Evolutionary conservation across 805 yeast species (phyloP).

Genomic region (Monosporozyma aquatica): DNA sequence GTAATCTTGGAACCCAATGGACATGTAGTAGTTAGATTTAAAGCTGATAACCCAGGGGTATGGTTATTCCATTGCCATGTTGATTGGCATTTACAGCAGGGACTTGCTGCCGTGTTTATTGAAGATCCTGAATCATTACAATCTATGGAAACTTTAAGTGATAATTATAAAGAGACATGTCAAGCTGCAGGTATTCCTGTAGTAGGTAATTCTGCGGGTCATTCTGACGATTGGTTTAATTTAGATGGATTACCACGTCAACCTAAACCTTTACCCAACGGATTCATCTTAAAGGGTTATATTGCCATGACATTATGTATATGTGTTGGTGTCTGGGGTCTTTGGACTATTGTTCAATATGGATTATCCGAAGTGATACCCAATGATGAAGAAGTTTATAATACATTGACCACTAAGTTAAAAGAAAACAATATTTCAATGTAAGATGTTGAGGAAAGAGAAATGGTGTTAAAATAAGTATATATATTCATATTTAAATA

Average conservation of each 20-base stretch:
- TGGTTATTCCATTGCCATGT: conserved; percentile 94
- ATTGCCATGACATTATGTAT: conserved; percentile 50
- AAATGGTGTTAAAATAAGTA: neutral
- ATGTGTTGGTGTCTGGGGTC: conserved; percentile 49
- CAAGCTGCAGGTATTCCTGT: conserved; percentile 36
- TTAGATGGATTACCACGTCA: conserved; percentile 54
- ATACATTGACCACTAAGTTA: conserved; percentile 32
- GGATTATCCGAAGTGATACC: conserved; percentile 56
- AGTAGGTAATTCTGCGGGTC: conserved; percentile 71
- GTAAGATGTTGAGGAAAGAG: neutral
- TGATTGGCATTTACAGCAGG: conserved; percentile 80
- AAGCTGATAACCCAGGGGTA: conserved; percentile 83
- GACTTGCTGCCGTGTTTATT: conserved; percentile 59
- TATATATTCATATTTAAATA: conserved; percentile 1
- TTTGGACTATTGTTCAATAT: conserved; percentile 48
- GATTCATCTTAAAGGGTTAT: conserved; percentile 65
- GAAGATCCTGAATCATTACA: conserved; percentile 58
- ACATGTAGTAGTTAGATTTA: conserved; percentile 58
- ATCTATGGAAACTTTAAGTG: conserved; percentile 35
- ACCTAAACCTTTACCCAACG: conserved; percentile 53
- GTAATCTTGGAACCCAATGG: conserved; percentile 60
- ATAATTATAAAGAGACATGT: conserved; percentile 45
- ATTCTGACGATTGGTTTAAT: conserved; percentile 44
- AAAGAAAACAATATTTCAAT: conserved; percentile 18
- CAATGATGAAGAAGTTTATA: conserved; percentile 37